phyloP scores from a whole-genome alignment of 495 filamentous ascomycete species.

The Durotheca rogersii region DNA sequence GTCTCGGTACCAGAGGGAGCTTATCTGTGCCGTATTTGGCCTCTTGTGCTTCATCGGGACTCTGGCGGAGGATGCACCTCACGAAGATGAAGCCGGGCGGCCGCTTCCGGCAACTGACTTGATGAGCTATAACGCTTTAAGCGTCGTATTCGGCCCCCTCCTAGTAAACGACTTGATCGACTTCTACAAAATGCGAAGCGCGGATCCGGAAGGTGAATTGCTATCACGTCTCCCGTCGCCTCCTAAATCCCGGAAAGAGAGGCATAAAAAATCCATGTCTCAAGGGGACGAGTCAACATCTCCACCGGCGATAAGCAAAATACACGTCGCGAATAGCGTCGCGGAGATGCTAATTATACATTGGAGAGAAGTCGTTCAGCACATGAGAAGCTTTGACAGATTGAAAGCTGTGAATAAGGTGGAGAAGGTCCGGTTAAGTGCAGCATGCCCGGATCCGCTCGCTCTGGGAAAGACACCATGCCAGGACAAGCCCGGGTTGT shows the following conservation, averaged over 20 bases:
- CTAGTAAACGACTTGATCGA: constrained; percentile 58
- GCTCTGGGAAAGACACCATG: constrained; percentile 31
- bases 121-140: constrained; percentile 63
- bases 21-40: constrained; percentile 68
- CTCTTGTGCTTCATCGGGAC: constrained; percentile 57
- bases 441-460: constrained; percentile 37
- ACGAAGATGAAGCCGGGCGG: constrained; percentile 49
- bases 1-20: constrained; percentile 58
- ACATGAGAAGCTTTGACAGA: constrained; percentile 47
- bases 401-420: constrained; percentile 20
- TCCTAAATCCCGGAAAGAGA: constrained; percentile 43
- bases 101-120: constrained; percentile 50
- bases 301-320: constrained; percentile 42
- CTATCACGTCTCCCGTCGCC: constrained; percentile 40
- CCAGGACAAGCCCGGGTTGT: constrained; percentile 25
- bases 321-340: constrained; percentile 54
- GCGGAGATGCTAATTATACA: constrained; percentile 60
- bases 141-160: constrained; percentile 65
- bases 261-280: constrained; percentile 22
- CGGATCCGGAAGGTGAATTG: constrained; percentile 38
- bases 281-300: constrained; percentile 6
- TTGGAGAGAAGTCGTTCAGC: constrained; percentile 59
- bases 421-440: constrained; percentile 2
- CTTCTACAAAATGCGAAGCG: constrained; percentile 42
- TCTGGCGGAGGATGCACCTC: constrained; percentile 48